Evolutionary conservation across 345 rosid species (phyloP), one percentile per base, ranked within the genome.

Genomic region (Populus deltoides): DNA sequence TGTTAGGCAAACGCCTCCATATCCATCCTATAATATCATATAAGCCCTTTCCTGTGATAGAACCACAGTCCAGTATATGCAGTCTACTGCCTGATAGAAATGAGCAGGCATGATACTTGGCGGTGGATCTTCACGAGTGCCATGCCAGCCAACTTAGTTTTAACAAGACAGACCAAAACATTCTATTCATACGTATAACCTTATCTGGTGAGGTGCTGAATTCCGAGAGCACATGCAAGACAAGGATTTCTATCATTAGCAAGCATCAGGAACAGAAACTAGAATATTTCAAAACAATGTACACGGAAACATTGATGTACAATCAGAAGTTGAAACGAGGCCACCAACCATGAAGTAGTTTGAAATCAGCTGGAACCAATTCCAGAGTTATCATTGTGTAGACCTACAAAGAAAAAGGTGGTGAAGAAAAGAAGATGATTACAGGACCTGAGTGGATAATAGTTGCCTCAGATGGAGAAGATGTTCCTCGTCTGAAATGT

Each of bases 391-490:
- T 51, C 27, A 18, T 17, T 66, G 53, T 45, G 61, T 55, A 63
- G 45, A 62, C 61, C 68, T 74, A 20, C 24, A 72, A 31, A 57
- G 9, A 8, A 51, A 24, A 66, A n/a, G 67, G 36, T 13, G 6
- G 65, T 17, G 9, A 33, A 9, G 43, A 16, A 33, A 43, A 57
- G 62, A 55, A 45, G 5, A 70, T 25, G 17, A 66, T 77, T 80
- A 78, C 43, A 62, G 68, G 41, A 78, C 86, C 76, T 84, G 76
- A 63, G 86, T 3, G 33, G 87, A 81, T 47, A 86, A 73, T 6
- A 86, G 71, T 47, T 76, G 84, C 75, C 76, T 84, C 27, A 86
- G 57, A 68, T 1, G 76, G 18, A 49, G 76, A 4, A 80, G 68
- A 59, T 80, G 79, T 70, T 80, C 82, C 31, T 80, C 82, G 45